Conservation (phyloP, 2,329 filamentous ascomycete species). For the Ophiostoma sp. region DNA sequence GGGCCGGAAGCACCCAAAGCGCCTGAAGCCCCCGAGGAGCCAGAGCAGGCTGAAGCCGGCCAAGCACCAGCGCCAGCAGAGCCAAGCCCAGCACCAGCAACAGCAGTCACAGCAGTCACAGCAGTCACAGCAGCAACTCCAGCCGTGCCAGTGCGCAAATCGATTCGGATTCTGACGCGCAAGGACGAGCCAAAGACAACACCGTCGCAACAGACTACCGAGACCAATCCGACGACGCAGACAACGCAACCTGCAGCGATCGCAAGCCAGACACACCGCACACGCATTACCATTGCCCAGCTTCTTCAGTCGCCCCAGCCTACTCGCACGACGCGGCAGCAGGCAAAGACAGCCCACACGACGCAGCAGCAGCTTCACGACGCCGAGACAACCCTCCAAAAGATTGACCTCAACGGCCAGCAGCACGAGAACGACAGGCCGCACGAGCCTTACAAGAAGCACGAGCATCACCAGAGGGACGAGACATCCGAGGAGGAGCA, state of each 20-base stretch:
- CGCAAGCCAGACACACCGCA: background rate
- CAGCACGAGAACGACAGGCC: no score
- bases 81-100: background rate
- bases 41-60: background rate
- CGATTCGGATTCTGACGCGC: slow-evolving; percentile 14
- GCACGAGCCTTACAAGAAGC: no score
- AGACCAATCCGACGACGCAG: background rate
- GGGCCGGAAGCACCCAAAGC: background rate
- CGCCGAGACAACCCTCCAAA: background rate
- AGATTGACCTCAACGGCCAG: no score
- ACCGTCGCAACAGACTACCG: slow-evolving; percentile 11
- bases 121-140: background rate
- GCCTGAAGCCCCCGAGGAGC: background rate
- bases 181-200: slow-evolving; percentile 8
- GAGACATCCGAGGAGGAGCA: slow-evolving; percentile 8
- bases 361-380: background rate
- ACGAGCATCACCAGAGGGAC: background rate
- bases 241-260: background rate
- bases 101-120: background rate
- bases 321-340: background rate
- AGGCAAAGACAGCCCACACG: background rate
- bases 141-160: slow-evolving; percentile 3
- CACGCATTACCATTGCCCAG: background rate
- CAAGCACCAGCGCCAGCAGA: background rate
- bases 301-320: slow-evolving; percentile 1